Percentiles rank a stretch among this genome's conserved stretches.
Conservation (phyloP, 2,329 filamentous ascomycete genomes). For the Monosporascus sp. region DNA sequence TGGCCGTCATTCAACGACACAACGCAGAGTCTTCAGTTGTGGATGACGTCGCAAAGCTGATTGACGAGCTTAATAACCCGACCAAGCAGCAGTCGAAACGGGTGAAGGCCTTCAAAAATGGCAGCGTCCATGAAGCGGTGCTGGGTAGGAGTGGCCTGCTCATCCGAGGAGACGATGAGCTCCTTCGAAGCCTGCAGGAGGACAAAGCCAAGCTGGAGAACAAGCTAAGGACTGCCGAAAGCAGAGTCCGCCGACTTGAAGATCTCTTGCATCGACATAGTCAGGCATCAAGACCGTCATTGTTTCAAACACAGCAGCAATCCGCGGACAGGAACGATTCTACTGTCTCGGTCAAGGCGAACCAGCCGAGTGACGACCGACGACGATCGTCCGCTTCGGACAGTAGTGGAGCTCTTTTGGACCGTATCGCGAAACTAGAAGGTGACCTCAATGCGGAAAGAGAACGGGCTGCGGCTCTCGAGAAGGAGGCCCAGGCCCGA, state of each 20-base stretch:
- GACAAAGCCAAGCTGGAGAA: slow-evolving; percentile 73
- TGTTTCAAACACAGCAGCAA: slow-evolving; percentile 46
- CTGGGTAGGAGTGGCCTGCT: slow-evolving; percentile 82
- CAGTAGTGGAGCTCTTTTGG: slow-evolving; percentile 39
- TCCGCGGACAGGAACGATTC: slow-evolving; percentile 43
- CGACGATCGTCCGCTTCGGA: slow-evolving; percentile 38
- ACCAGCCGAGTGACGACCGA: slow-evolving; percentile 36
- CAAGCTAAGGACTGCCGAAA: slow-evolving; percentile 76
- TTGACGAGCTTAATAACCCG: slow-evolving; percentile 74
- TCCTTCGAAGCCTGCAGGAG: slow-evolving; percentile 69
- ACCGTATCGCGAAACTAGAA: slow-evolving; percentile 61
- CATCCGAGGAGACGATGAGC: slow-evolving; percentile 81
- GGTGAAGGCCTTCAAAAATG: slow-evolving; percentile 92
- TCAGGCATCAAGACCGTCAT: slow-evolving; percentile 48
- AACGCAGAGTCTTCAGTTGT: slow-evolving; percentile 61
- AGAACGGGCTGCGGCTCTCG: slow-evolving; percentile 58
- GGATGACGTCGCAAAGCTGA: slow-evolving; percentile 67
- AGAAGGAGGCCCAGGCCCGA: slow-evolving; percentile 61
- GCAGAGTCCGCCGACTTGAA: slow-evolving; percentile 83
- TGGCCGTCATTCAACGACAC: slow-evolving; percentile 59
- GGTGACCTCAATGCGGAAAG: slow-evolving; percentile 70
- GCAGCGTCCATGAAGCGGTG: slow-evolving; percentile 85
- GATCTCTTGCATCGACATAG: slow-evolving; percentile 84
- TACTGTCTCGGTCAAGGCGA: slow-evolving; percentile 41
- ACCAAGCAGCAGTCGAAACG: slow-evolving; percentile 82